phyloP scores from a whole-genome alignment of 805 yeast species.

The Suhomyces vadensis region DNA sequence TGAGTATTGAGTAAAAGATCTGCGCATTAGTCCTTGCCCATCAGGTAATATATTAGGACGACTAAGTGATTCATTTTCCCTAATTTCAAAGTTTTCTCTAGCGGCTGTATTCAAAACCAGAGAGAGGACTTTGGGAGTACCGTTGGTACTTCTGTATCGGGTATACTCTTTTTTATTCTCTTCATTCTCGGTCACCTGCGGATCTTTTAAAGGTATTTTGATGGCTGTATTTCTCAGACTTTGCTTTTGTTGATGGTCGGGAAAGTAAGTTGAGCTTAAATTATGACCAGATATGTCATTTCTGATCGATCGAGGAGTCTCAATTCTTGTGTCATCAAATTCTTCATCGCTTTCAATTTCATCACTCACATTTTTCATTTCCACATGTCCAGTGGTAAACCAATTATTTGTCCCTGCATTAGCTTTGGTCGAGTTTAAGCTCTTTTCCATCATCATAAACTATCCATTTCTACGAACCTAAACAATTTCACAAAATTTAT shows the following conservation, averaged over 20 bases:
- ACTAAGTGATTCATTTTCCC: too few species aligned
- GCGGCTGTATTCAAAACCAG: background rate
- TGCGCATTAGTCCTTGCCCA: background rate
- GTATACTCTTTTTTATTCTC: background rate
- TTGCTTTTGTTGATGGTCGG: background rate
- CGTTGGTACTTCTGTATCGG: background rate
- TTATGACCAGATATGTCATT: slow-evolving; percentile 6
- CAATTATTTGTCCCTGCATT: too few species aligned
- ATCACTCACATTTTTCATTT: background rate
- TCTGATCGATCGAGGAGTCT: slow-evolving; percentile 24
- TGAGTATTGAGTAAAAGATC: slow-evolving; percentile 1
- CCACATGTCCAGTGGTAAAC: too few species aligned
- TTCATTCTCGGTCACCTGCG: background rate
- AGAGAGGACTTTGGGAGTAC: background rate
- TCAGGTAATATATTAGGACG: background rate
- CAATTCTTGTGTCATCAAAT: slow-evolving; percentile 31
- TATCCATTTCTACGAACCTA: too few species aligned
- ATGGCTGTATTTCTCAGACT: background rate
- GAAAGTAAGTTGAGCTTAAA: background rate
- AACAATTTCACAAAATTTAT: background rate
- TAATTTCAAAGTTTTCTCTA: too few species aligned
- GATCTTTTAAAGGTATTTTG: slow-evolving; percentile 3
- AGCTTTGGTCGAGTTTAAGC: too few species aligned
- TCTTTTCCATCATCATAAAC: too few species aligned
- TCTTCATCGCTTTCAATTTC: slow-evolving; percentile 24